phyloP scores from a whole-genome alignment of 2,329 filamentous ascomycete genomes.

The Aureobasidium sp. region DNA sequence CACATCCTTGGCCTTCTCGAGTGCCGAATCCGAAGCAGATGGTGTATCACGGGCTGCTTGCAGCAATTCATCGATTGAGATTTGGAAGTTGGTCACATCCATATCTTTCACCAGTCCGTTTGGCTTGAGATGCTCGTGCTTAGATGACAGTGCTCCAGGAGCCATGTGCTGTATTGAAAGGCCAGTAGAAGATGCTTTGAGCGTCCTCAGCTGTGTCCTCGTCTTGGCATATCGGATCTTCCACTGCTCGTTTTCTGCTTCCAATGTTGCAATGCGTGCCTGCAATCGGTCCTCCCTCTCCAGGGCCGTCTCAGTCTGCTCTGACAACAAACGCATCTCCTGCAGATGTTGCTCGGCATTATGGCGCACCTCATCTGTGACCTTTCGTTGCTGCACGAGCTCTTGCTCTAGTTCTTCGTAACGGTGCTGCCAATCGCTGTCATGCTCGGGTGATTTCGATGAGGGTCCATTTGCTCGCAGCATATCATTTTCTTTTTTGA shows the following conservation, averaged over 20 bases:
- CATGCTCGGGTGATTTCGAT: conserved; percentile 18
- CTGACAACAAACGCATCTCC: conserved; percentile 83
- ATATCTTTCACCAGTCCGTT: conserved; percentile 77
- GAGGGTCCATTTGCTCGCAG: conserved; percentile 29
- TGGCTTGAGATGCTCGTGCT: conserved; percentile 33
- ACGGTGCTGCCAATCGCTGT: conserved; percentile 30
- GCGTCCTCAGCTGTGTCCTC: conserved; percentile 76
- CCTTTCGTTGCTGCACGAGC: conserved; percentile 71
- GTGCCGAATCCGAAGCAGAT: conserved; percentile 55
- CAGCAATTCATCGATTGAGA: conserved; percentile 85
- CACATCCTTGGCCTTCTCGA: conserved; percentile 81
- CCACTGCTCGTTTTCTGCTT: conserved; percentile 83
- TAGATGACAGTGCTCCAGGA: conserved; percentile 36
- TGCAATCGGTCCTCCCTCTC: conserved; percentile 77
- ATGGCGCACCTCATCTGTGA: conserved; percentile 78
- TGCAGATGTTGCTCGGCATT: conserved; percentile 76
- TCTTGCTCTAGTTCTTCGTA: conserved; percentile 38
- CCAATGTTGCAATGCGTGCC: conserved; percentile 65
- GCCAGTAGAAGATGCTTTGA: conserved; percentile 74
- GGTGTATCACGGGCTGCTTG: conserved; percentile 67
- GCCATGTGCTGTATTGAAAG: conserved; percentile 47
- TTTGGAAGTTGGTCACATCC: conserved; percentile 90
- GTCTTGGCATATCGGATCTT: conserved; percentile 79
- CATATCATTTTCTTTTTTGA: conserved; percentile 23
- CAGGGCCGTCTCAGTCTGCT: conserved; percentile 69